Evolutionary conservation across 2,329 filamentous ascomycete genomes (phyloP).

Genomic region (Nigrospora sphaerica): DNA sequence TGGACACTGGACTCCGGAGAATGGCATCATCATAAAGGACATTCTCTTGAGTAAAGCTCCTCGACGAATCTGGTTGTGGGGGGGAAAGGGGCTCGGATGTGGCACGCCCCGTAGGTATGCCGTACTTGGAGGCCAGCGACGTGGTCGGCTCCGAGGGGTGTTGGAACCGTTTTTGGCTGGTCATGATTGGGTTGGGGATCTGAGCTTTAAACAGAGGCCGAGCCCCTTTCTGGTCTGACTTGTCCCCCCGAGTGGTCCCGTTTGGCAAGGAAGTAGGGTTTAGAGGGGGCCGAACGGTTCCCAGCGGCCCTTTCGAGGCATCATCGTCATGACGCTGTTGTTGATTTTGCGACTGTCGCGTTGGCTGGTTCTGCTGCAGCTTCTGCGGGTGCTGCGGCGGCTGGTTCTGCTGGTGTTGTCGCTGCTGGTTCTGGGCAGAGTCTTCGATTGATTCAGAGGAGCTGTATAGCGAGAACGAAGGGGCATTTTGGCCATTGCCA

Average conservation of each 20-base stretch:
- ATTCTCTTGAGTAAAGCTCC: slow-evolving; percentile 28
- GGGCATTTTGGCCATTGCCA: no score
- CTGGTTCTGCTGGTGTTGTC: neutral
- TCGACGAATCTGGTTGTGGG: slow-evolving; percentile 14
- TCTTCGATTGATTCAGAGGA: no score
- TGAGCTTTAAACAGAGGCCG: neutral
- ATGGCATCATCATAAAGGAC: slow-evolving; percentile 23
- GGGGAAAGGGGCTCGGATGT: slow-evolving; percentile 10
- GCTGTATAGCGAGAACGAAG: no score
- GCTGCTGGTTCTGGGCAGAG: no score
- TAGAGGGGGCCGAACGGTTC: no score
- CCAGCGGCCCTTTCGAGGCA: no score
- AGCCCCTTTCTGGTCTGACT: no score
- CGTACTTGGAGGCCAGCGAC: slow-evolving; percentile 14
- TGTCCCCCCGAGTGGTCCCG: no score
- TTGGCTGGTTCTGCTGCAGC: no score
- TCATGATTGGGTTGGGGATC: neutral
- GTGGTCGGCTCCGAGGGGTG: slow-evolving; percentile 11
- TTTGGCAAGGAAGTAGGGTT: no score
- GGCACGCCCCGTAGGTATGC: slow-evolving; percentile 14
- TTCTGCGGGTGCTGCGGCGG: neutral
- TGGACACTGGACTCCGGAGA: slow-evolving; percentile 16
- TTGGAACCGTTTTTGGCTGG: slow-evolving; percentile 5
- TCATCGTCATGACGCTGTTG: no score
- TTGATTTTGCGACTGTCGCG: no score